A percentile compares a stretch with the other conserved stretches of the same genome.
These are phyloP conservation scores for Pleurotus tuber-regium DNA, from an alignment of 768 basidiomycete genomes.

Conservation along the genomic window DNA sequence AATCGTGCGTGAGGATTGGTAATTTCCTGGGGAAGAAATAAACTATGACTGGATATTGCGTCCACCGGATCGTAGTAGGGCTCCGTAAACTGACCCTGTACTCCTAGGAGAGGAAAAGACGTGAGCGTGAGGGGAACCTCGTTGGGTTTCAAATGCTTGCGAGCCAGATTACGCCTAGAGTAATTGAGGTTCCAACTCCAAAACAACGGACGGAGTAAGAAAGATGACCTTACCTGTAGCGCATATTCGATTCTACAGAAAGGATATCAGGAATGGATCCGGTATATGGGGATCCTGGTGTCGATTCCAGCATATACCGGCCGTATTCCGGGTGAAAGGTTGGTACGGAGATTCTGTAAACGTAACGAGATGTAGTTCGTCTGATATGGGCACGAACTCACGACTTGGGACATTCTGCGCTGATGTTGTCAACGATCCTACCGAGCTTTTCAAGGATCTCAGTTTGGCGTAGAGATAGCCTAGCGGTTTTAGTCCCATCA, in stretches of 20 bases:
- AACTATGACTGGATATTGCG: conserved; percentile 85
- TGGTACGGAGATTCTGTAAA: conserved; percentile 67
- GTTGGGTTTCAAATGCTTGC: conserved; percentile 76
- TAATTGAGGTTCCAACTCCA: conserved; percentile 3
- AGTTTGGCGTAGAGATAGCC: conserved; percentile 89
- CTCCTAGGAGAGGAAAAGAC: conserved; percentile 92
- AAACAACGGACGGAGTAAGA: conserved; percentile 5
- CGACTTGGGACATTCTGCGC: conserved; percentile 57
- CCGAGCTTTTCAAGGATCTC: conserved; percentile 86
- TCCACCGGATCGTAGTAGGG: conserved; percentile 75
- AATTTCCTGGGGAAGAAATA: conserved; percentile 94
- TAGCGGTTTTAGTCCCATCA: conserved; percentile 72
- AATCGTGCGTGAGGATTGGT: conserved; percentile 98
- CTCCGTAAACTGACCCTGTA: conserved; percentile 87
- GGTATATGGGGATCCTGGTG: conserved; percentile 93
- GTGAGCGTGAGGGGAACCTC: conserved; percentile 93
- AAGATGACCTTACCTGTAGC: conserved; percentile 61
- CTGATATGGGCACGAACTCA: conserved; percentile 30
- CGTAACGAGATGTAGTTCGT: not conserved
- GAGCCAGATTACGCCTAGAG: conserved; percentile 75
- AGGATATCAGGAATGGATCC: conserved; percentile 84
- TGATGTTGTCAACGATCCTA: conserved; percentile 64
- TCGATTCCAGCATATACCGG: conserved; percentile 97
- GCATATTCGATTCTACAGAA: conserved; percentile 93
- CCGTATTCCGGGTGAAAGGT: conserved; percentile 99